Evolutionary conservation across 257 asterid species (phyloP), one percentile per base, ranked within the genome.

Genomic region (Coffea canephora): DNA sequence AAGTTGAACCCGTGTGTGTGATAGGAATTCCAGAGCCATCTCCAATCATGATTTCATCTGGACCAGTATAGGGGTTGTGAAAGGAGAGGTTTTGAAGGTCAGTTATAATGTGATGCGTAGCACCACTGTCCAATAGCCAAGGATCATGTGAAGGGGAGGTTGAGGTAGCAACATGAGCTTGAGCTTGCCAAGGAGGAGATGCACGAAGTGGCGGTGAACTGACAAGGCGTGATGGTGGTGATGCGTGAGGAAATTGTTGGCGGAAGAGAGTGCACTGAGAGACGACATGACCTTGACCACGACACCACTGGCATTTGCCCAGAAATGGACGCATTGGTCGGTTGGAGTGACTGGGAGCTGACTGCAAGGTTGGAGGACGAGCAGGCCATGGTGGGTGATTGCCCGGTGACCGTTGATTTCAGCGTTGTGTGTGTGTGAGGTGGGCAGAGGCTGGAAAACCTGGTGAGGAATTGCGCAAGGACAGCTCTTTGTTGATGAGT

Each of bases 401-500:
- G 41, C 41, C 41, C 4, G 1, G 41, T 39, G 41, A 39, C 41
- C 41, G 41, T 3, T 39, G 41, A 3, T 39, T 39, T 39, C 3
- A 39, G 41, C 41, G 4, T 39, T 39, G 41, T 1, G 41, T 39
- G 41, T 39, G 41, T 39, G 41, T 39, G 41, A 39, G 41, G 41
- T 39, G 41, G 41, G 41, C 41, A 39, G 41, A 39, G 41, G 41
- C 41, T 39, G 41, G 41, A 39, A 39, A 39, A 39, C 41, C 41
- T 39, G 41, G 41, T 39, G 41, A 39, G 41, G 4, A 39, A 39
- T 39, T 39, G 41, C 41, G 74, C 0, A 74, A 2, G 0, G 64
- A 25, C 2, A 74, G 75, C 45, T 75, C 79, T 0, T 41, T 5
- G 39, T 55, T 75, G 69, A 79, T 46, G 2, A 77, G 73, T 77